Base-by-base conservation (phyloP, 2,329 filamentous ascomycete species). In the Talaromyces sp. region DNA sequence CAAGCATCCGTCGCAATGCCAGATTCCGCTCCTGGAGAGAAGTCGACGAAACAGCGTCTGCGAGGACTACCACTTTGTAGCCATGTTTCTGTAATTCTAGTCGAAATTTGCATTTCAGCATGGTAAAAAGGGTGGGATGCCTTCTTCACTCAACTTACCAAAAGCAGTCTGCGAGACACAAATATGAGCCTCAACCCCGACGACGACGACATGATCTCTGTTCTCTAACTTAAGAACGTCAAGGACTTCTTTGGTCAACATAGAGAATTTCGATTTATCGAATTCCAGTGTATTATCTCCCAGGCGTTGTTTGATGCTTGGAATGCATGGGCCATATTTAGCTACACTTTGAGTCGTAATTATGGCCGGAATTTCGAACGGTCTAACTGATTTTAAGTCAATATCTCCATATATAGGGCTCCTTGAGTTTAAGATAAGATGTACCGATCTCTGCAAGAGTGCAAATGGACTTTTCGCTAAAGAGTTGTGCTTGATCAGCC, bases 61-160 rank as follows among this genome's bases (percentile, higher is more conserved):
- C 52, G 17, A 54, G 52, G n/a, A 54, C 52, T 6, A 54, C 52
- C 9, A 43, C 52, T 41, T 54, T 54, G n/a, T 54, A 43, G 25
- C 52, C 52, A 43, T 54, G 10, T 19, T 10, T 43, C 8, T 54
- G 22, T 21, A 43, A 35, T 21, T 54, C 52, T 54, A 8, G 11
- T 19, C 22, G n/a, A n/a, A n/a, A n/a, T n/a, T n/a, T n/a, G n/a
- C n/a, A n/a, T n/a, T n/a, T n/a, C n/a, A n/a, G n/a, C n/a, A 41
- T 41, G 19, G 10, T 17, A 25, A 7, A 15, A 25, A 15, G 19
- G 11, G 15, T 9, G 13, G 9, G 11, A n/a, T n/a, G n/a, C n/a
- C n/a, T 5, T 15, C 10, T 13, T 31, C 25, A 54, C 52, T 9
- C 35, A 45, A 54, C 52, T 9, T 45, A 45, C 39, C 53, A 11